These are phyloP conservation scores for Scenedesmus sp. DNA, from an alignment of 163 green algal genomes.

Conservation along the genomic window DNA sequence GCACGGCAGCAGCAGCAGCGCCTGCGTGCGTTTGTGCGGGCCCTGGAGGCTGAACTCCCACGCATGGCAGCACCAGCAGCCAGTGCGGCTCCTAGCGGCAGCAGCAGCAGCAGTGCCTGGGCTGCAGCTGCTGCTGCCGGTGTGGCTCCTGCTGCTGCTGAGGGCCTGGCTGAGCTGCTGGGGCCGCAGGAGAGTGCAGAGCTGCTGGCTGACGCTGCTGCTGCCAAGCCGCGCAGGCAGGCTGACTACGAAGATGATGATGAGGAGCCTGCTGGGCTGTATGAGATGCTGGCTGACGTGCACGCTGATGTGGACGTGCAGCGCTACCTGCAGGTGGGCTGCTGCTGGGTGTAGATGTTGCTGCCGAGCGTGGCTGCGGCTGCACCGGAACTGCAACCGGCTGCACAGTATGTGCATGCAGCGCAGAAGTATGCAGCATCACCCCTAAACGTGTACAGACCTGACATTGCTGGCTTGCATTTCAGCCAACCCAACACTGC, in stretches of 20 bases:
- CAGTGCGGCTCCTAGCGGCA: neutral
- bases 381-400: neutral
- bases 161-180: slow-evolving; percentile 48
- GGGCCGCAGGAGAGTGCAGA: slow-evolving; percentile 20
- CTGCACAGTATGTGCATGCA: neutral
- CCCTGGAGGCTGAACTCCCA: slow-evolving; percentile 1
- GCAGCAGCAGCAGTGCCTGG: neutral
- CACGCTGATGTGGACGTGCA: slow-evolving; percentile 51
- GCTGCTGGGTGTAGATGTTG: neutral
- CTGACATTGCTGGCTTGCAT: too few relatives aligned
- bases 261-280: slow-evolving; percentile 9
- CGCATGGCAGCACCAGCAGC: neutral
- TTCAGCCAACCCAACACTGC: neutral
- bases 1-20: slow-evolving; percentile 1
- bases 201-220: neutral
- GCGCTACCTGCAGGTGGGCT: slow-evolving; percentile 50
- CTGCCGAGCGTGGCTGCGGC: neutral
- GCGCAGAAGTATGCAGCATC: neutral
- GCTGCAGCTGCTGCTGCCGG: neutral
- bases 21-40: neutral
- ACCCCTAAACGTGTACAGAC: too few relatives aligned
- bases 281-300: slow-evolving; percentile 48
- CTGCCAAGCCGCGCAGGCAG: neutral
- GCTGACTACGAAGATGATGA: neutral
- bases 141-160: neutral